These are phyloP conservation scores for Trichosanthes cucumerina DNA, from an alignment of 306 rosid species.

Conservation along the genomic window DNA sequence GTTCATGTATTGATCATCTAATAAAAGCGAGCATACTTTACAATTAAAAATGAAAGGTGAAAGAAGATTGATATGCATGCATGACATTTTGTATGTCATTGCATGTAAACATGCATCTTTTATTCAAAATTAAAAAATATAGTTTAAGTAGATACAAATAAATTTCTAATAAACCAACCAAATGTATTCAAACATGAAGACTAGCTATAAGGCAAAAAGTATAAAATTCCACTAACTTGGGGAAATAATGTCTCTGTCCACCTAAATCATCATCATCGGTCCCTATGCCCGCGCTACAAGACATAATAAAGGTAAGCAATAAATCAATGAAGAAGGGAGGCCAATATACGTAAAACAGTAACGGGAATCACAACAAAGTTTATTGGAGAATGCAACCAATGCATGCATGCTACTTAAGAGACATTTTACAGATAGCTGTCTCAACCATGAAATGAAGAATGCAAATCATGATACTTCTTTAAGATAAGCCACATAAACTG, in stretches of 20 bases:
- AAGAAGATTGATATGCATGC: background rate
- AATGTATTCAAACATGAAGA: constrained; percentile 1
- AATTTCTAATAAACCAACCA: background rate
- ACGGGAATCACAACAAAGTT: background rate
- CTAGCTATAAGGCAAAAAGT: background rate
- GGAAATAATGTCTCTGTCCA: constrained; percentile 52
- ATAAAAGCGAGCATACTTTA: background rate
- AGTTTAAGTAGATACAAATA: background rate
- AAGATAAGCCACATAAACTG: background rate
- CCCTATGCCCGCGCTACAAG: constrained; percentile 29
- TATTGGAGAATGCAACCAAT: background rate
- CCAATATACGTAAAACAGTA: background rate
- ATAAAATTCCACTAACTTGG: constrained; percentile 46
- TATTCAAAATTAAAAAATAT: background rate
- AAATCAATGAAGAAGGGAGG: background rate
- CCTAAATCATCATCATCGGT: constrained; percentile 30
- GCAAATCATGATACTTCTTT: background rate
- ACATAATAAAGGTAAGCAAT: background rate
- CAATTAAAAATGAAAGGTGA: background rate
- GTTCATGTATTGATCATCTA: background rate
- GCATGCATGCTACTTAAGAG: background rate
- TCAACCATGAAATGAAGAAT: background rate
- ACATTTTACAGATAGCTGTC: background rate
- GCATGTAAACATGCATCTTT: background rate
- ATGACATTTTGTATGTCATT: background rate